Evolutionary conservation across 2,329 filamentous ascomycete species (phyloP), one percentile per base, ranked within the genome.

Genomic region (Cladophialophora psammophila): DNA sequence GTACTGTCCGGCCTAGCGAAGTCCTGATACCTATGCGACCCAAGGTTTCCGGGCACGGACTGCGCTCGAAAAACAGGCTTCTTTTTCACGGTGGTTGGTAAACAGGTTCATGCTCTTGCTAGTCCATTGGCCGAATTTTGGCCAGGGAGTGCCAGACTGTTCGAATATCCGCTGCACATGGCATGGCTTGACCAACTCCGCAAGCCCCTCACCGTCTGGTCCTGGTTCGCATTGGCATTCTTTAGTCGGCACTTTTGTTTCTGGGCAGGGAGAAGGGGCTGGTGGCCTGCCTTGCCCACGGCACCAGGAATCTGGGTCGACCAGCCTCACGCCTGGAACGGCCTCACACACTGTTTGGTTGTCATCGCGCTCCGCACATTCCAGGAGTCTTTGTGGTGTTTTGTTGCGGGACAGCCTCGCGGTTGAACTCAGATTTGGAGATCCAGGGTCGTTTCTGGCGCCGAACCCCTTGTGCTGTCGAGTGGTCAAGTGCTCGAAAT

Each of bases 401-500:
- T 50, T 50, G 65, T 64, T 61, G 55, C 59, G 38, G 40, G 59
- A 63, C 64, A 55, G 42, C 50, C 59, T 61, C 48, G 2, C 52
- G 31, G 31, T 36, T 12, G 31, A 55, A 34, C 52, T 55, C 31
- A 55, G 52, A 42, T 35, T 20, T 20, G 58, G 3, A 13, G 31
- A 18, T 36, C 34, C 31, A 8, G 15, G 5, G 12, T 26, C 20
- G 32, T 59, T 42, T 62, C 63, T 61, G 60, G 63, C 59, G 48
- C 15, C 35, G 34, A 57, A 65, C 55, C 63, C 63, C 63, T 65
- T 65, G 7, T 63, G 35, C 34, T 54, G 57, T 65, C 60, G 42
- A 60, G 55, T 35, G 26, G 35, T 34, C 64, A 52, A 58, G 45
- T 54, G 59, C 48, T 10, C 68, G 64, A 69, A 60, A 69, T 65